Conservation (phyloP, 1,284 basidiomycete species). For the Stygiomarasmius scandens region DNA sequence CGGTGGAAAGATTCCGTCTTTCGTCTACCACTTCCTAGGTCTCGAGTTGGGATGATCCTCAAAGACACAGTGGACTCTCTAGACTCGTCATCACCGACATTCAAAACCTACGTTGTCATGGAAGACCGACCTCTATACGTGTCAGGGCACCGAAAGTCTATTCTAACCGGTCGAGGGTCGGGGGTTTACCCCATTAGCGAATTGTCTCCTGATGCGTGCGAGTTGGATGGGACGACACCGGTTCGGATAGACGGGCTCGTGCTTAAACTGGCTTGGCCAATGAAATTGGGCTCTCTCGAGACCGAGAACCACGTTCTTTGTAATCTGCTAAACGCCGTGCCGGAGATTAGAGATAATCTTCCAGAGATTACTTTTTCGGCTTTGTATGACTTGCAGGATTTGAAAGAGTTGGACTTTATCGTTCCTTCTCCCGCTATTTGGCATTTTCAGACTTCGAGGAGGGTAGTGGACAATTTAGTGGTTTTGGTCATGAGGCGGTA, state of each 20-base stretch:
- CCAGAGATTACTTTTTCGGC: background rate
- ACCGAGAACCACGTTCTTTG: background rate
- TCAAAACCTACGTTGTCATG: background rate
- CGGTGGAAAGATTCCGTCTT: background rate
- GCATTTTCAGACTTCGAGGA: background rate
- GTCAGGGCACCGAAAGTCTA: background rate
- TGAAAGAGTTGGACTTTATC: background rate
- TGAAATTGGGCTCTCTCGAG: background rate
- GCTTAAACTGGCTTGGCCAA: background rate
- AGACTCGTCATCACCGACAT: background rate
- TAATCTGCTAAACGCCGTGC: background rate
- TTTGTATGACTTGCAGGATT: background rate
- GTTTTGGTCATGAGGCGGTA: conserved; percentile 18
- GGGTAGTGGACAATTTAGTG: background rate
- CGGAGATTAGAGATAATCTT: background rate
- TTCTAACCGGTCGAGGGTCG: background rate
- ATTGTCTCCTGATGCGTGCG: background rate
- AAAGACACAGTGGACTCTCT: background rate
- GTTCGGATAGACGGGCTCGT: background rate
- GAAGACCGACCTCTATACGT: background rate
- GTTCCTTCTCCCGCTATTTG: background rate
- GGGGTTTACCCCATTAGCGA: background rate
- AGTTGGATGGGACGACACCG: background rate
- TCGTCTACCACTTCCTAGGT: background rate
- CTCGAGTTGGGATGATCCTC: background rate